Base-by-base conservation (phyloP, 805 yeast species). In the Cyberlindnera mrakii region DNA sequence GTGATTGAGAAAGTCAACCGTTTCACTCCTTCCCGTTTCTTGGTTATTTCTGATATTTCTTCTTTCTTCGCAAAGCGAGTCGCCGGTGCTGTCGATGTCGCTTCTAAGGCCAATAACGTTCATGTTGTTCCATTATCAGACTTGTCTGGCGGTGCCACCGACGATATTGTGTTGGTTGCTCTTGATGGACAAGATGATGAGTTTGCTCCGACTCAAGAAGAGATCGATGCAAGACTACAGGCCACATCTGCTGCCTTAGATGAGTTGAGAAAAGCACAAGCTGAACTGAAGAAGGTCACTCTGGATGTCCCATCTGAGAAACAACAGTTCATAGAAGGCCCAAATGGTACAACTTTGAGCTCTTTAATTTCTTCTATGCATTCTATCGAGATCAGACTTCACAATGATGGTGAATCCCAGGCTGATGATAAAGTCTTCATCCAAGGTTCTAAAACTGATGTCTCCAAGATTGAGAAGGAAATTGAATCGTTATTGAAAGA, bases 1-100 rank as follows among this genome's bases (percentile, higher is more conserved):
- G 70, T 93, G 45, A 87, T 93, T 45, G 71, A 77, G 30, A 64
- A 72, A 17, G 96, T 93, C 43, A 89, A 87, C 64, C 67, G 71
- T 41, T 72, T 82, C 43, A 69, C 87, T 8, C 96, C 97, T 30
- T 68, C 74, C 35, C 76, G 77, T 45, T 74, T 87, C 30, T 65
- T 66, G 46, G 66, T 67, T 10, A 66, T 87, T 35, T 59, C 68
- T 7, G 96, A 85, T 54, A 74, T 91, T 50, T 87, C 84, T 52
- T 64, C 78, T 11, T 78, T 83, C 57, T 75, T 84, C 46, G 59
- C 71, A 39, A 57, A 62, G 16, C 71, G 69, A 48, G 71, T 83
- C 15, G 71, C 70, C 4, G 51, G 54, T 19, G 61, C 62, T n/a
- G 63, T 72, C 47, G 66, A 56, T 13, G 48, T 63, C n/a, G 65